A percentile compares a stretch with the other conserved stretches of the same genome.
phyloP scores from a whole-genome alignment of 2,329 filamentous ascomycete genomes.

The Pestalotiopsis sp. region DNA sequence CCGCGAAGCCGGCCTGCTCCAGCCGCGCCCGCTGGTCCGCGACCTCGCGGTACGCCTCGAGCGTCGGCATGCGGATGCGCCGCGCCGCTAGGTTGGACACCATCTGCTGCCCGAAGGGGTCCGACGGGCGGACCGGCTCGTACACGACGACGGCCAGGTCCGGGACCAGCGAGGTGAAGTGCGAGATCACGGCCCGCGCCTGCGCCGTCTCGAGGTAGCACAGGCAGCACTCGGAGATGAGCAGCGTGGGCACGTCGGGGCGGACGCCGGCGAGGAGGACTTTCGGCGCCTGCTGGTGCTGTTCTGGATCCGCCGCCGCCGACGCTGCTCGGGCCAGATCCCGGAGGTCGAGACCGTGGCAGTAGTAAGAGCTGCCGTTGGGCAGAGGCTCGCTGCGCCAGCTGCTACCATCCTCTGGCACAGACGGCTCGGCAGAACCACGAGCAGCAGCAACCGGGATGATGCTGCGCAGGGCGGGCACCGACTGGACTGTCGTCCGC shows the following conservation, averaged over 20 bases:
- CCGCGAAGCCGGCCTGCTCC: conserved; percentile 64
- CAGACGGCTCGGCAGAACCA: too few relatives aligned
- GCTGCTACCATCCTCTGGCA: conserved; percentile 26
- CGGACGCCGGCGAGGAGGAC: conserved; percentile 41
- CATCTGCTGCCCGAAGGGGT: conserved; percentile 92
- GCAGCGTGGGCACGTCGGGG: conserved; percentile 71
- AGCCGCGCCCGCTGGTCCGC: conserved; percentile 71
- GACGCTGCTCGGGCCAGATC: conserved; percentile 42
- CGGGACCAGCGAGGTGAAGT: conserved; percentile 59
- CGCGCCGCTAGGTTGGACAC: conserved; percentile 82
- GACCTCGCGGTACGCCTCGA: conserved; percentile 72
- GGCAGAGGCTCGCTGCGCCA: conserved; percentile 45
- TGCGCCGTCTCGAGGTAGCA: conserved; percentile 76
- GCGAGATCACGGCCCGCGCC: conserved; percentile 65
- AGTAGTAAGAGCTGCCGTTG: conserved; percentile 48
- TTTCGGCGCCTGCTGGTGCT: not conserved
- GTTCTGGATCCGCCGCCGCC: conserved; percentile 27
- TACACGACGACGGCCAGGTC: conserved; percentile 72
- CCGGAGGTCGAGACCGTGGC: conserved; percentile 73
- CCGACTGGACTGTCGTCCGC: conserved; percentile 53
- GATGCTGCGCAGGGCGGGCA: conserved; percentile 41
- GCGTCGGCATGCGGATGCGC: conserved; percentile 81
- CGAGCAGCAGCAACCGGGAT: conserved; percentile 27
- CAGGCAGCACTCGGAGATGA: conserved; percentile 94
- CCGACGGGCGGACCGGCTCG: conserved; percentile 82